Conservation (phyloP, 768 basidiomycete species). For the Imleria badia region DNA sequence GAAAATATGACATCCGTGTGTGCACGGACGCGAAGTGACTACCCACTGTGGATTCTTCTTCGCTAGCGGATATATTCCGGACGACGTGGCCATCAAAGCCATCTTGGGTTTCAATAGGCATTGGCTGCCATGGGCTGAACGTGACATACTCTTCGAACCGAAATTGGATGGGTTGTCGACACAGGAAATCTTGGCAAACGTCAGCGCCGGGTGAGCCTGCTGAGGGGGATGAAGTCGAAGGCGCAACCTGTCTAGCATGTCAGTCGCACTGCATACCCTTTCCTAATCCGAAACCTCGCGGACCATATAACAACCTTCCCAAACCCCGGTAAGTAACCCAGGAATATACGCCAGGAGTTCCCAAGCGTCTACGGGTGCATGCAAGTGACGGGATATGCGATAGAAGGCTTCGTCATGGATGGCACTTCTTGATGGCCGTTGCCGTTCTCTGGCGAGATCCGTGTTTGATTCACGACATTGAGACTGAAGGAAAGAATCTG, state of each 20-base stretch:
- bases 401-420: constrained; percentile 40
- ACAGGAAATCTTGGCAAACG: constrained; percentile 36
- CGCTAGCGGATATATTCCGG: constrained; percentile 21
- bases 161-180: constrained; percentile 52
- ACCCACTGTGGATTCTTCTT: constrained; percentile 27
- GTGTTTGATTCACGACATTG: constrained; percentile 30
- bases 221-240: constrained; percentile 21
- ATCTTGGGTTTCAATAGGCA: constrained; percentile 22
- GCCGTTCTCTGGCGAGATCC: constrained; percentile 32
- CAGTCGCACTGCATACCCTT: constrained; percentile 12
- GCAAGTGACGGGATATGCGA: constrained; percentile 27
- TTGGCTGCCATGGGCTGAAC: constrained; percentile 39
- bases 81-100: constrained; percentile 25
- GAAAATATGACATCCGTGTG: constrained; percentile 25
- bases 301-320: constrained; percentile 65
- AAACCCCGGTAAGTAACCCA: constrained; percentile 52
- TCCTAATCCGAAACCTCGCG: constrained; percentile 23
- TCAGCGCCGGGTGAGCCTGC: constrained; percentile 6
- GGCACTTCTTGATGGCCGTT: constrained; percentile 34
- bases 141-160: constrained; percentile 45
- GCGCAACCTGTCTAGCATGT: constrained; percentile 27
- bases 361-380: constrained; percentile 18
- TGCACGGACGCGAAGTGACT: not conserved
- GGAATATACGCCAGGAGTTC: constrained; percentile 37
- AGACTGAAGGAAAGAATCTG: constrained; percentile 38